A percentile compares a stretch with the other conserved stretches of the same genome.
Conservation (phyloP, 257 asterid species). For the Agastache rugosa region DNA sequence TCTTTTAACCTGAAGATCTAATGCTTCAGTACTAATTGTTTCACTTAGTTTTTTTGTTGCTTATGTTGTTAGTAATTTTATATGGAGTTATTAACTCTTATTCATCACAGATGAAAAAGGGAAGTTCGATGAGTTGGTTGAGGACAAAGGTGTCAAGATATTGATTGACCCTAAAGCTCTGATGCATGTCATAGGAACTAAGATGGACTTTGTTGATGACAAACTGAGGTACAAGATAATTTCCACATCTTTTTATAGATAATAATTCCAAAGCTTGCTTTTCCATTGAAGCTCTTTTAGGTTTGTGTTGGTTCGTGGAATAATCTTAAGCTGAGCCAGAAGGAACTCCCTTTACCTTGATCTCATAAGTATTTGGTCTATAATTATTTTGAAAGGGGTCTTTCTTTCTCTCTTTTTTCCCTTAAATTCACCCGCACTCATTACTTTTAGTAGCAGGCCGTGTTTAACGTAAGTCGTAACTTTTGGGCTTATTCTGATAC, state of each 20-base stretch:
- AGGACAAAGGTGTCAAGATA: constrained; percentile 72
- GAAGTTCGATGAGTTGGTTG: constrained; percentile 90
- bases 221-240: constrained; percentile 55
- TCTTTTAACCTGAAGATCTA: not conserved
- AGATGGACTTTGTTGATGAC: constrained; percentile 77
- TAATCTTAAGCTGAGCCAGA: not conserved
- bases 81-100: constrained; percentile 14
- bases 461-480: not conserved
- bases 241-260: not conserved
- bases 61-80: not conserved
- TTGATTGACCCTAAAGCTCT: constrained; percentile 70
- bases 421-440: not conserved
- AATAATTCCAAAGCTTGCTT: not conserved
- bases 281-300: not conserved
- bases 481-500: not conserved
- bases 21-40: not conserved
- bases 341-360: not conserved
- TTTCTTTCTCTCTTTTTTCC: too few species aligned
- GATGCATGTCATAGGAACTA: constrained; percentile 72
- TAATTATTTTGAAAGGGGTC: not conserved
- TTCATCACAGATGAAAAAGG: constrained; percentile 76
- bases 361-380: not conserved
- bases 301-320: not conserved
- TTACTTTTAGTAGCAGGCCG: not conserved
- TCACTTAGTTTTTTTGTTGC: constrained; percentile 13